Conservation (phyloP, 192 early-diverging fungal genomes). For the Dissophora ornata region DNA sequence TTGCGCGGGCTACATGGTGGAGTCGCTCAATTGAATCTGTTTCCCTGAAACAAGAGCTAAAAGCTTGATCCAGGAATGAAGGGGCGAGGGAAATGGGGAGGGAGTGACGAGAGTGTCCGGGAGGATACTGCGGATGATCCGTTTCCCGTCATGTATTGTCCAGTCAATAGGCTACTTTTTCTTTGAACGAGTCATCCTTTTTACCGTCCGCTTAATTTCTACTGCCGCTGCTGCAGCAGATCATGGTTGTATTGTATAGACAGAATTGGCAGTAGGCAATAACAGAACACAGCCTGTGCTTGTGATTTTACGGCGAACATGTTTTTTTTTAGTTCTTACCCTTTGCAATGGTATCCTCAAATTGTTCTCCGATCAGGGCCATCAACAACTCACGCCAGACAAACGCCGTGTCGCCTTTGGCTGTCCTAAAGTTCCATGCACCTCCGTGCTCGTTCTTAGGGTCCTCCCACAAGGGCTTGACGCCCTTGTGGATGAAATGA, state of each 20-base stretch:
- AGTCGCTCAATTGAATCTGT: too few species aligned
- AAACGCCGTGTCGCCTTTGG: slow-evolving; percentile 54
- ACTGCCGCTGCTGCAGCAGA: too few species aligned
- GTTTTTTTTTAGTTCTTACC: slow-evolving; percentile 52
- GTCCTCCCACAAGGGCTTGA: slow-evolving; percentile 63
- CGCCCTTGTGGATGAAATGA: slow-evolving; percentile 62
- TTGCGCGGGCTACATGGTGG: too few species aligned
- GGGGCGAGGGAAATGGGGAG: background rate
- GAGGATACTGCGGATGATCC: slow-evolving; percentile 1
- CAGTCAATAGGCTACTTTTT: too few species aligned
- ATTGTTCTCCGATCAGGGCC: slow-evolving; percentile 63
- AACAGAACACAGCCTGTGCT: too few species aligned
- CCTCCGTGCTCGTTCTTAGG: slow-evolving; percentile 65
- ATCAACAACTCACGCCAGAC: slow-evolving; percentile 64
- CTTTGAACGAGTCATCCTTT: too few species aligned
- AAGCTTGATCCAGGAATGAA: background rate
- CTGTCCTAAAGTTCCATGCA: slow-evolving; percentile 61
- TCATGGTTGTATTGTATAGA: too few species aligned
- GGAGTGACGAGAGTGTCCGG: too few species aligned
- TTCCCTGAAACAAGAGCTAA: background rate
- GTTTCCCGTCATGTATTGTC: background rate
- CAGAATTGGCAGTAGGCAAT: too few species aligned
- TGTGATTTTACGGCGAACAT: too few species aligned
- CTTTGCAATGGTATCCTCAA: slow-evolving; percentile 56
- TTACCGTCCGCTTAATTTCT: too few species aligned